phyloP scores from a whole-genome alignment of 768 basidiomycete species.

The Calocybe indica region DNA sequence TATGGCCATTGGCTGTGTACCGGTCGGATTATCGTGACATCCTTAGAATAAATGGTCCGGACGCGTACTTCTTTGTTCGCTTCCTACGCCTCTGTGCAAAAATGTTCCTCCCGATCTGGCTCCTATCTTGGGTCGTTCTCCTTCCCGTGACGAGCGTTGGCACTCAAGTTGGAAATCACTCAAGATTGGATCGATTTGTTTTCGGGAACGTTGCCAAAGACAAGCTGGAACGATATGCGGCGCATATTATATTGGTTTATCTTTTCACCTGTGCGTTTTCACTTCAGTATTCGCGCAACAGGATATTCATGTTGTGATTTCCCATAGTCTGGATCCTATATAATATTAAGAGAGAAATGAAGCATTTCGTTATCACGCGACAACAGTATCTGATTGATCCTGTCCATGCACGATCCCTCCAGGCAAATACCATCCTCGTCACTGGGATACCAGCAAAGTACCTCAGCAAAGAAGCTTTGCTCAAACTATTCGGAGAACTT shows the following conservation, averaged over 20 bases:
- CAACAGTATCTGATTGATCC: conserved; percentile 79
- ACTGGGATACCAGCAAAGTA: conserved; percentile 83
- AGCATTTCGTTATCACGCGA: conserved; percentile 69
- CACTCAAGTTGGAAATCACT: conserved; percentile 37
- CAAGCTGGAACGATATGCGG: conserved; percentile 59
- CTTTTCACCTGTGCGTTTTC: conserved; percentile 65
- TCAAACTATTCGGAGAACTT: conserved; percentile 67
- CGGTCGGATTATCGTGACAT: conserved; percentile 57
- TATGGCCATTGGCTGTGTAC: conserved; percentile 66
- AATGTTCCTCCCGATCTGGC: conserved; percentile 86
- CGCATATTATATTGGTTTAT: conserved; percentile 73
- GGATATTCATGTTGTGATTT: neutral
- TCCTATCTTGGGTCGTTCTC: conserved; percentile 81
- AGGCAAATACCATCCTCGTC: conserved; percentile 86
- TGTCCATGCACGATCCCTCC: conserved; percentile 67
- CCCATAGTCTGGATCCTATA: conserved; percentile 76
- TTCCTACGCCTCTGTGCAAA: conserved; percentile 82
- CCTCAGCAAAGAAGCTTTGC: conserved; percentile 64
- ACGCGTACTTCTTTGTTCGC: conserved; percentile 92
- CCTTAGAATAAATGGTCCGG: conserved; percentile 69
- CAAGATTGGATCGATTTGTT: conserved; percentile 64
- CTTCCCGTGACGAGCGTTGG: conserved; percentile 66
- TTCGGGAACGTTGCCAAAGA: conserved; percentile 68
- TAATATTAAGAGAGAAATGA: conserved; percentile 78
- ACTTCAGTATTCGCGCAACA: neutral